These are phyloP conservation scores for Arachnopeziza araneosa DNA, from an alignment of 2,329 filamentous ascomycete genomes.

Conservation along the genomic window DNA sequence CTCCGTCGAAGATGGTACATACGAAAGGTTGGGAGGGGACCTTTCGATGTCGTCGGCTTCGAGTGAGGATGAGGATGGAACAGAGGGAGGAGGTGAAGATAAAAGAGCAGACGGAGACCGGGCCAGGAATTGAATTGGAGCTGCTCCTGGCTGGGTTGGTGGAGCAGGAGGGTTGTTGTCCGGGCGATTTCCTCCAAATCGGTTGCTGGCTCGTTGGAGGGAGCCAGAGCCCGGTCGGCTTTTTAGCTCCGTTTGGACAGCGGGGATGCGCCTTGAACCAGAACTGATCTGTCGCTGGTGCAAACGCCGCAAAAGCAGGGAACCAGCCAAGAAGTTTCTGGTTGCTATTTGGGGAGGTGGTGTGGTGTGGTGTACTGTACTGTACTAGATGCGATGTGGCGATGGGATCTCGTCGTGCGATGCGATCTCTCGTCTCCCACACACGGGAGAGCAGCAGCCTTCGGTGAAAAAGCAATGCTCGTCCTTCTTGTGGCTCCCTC, in stretches of 20 bases:
- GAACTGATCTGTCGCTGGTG: not conserved
- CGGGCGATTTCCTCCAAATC: conserved; percentile 17
- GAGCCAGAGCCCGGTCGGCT: conserved; percentile 5
- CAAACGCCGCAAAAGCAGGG: not conserved
- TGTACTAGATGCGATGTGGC: too few relatives aligned
- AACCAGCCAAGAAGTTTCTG: not conserved
- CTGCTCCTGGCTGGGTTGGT: conserved; percentile 5
- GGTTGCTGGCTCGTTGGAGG: not conserved
- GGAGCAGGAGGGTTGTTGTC: conserved; percentile 19
- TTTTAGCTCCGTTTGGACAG: not conserved
- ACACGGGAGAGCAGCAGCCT: too few relatives aligned
- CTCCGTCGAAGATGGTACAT: conserved; percentile 18
- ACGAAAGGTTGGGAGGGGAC: conserved; percentile 24
- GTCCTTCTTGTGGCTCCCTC: too few relatives aligned
- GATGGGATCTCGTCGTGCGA: too few relatives aligned
- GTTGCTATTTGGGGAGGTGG: not conserved
- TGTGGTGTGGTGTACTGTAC: too few relatives aligned
- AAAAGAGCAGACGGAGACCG: not conserved
- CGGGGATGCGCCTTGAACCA: not conserved
- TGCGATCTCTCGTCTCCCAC: too few relatives aligned
- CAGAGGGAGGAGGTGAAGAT: conserved; percentile 6
- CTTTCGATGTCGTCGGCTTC: conserved; percentile 19
- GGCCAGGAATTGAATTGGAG: conserved; percentile 4
- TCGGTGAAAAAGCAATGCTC: too few relatives aligned
- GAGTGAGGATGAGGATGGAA: not conserved